These are phyloP conservation scores for Biscutella laevigata DNA, from an alignment of 441 rosid genomes.

Conservation along the genomic window DNA sequence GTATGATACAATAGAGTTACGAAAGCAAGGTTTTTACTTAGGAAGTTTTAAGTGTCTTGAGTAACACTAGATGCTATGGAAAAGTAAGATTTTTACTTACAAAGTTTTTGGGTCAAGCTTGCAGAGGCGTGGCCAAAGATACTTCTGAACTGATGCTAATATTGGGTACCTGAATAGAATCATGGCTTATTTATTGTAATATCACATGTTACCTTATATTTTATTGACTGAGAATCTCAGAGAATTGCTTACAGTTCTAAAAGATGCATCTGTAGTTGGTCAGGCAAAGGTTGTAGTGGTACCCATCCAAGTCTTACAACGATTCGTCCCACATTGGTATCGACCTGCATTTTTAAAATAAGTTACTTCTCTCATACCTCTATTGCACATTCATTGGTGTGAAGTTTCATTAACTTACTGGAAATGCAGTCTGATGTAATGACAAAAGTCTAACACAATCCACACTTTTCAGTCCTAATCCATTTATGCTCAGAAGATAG, in stretches of 20 bases:
- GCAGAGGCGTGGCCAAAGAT: slow-evolving; percentile 61
- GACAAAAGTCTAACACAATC: slow-evolving; percentile 67
- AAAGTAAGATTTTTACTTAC: slow-evolving; percentile 24
- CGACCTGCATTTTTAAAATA: slow-evolving; percentile 35
- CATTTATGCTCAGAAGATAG: slow-evolving; percentile 50
- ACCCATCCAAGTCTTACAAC: slow-evolving; percentile 70
- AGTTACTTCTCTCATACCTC: slow-evolving; percentile 1
- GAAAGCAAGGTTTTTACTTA: neutral
- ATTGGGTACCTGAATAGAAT: slow-evolving; percentile 40
- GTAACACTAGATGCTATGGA: neutral
- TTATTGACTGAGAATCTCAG: neutral
- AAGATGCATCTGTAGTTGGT: slow-evolving; percentile 60
- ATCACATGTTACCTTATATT: slow-evolving; percentile 3
- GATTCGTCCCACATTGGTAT: slow-evolving; percentile 63
- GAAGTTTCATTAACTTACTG: slow-evolving; percentile 34
- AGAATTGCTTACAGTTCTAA: slow-evolving; percentile 41
- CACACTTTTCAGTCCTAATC: slow-evolving; percentile 57
- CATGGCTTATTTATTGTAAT: neutral
- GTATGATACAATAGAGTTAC: neutral
- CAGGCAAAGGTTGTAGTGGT: slow-evolving; percentile 59
- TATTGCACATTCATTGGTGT: neutral
- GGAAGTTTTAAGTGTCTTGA: neutral
- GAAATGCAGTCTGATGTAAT: slow-evolving; percentile 56
- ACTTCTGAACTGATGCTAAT: slow-evolving; percentile 45
- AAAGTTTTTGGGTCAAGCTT: slow-evolving; percentile 57